These are phyloP conservation scores for Metschnikowia cubensis DNA, from an alignment of 805 yeast genomes.

Conservation along the genomic window DNA sequence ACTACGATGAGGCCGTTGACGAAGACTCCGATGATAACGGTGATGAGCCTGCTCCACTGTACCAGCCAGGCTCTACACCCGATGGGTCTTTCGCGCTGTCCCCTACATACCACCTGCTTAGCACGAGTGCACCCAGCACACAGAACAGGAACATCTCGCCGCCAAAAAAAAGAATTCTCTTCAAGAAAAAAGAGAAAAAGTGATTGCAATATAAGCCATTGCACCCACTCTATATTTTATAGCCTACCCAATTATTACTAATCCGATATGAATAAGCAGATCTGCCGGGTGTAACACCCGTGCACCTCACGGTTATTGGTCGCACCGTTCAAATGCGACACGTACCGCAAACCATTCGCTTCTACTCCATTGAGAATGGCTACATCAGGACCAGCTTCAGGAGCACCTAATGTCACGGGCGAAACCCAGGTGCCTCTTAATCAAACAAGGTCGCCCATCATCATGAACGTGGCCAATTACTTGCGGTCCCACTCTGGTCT, in stretches of 20 bases:
- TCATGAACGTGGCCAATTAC: slow-evolving; percentile 66
- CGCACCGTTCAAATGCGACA: slow-evolving; percentile 4
- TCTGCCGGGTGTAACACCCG: background rate
- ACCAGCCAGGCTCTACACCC: slow-evolving; percentile 6
- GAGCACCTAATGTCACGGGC: slow-evolving; percentile 7
- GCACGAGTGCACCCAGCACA: slow-evolving; percentile 13
- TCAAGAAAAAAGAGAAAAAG: slow-evolving; percentile 10
- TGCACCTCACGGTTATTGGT: background rate
- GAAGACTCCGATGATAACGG: slow-evolving; percentile 29
- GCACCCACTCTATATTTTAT: background rate
- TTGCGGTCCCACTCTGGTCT: slow-evolving; percentile 62
- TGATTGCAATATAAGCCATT: background rate
- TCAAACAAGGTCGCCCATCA: slow-evolving; percentile 44
- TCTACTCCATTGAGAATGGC: slow-evolving; percentile 7
- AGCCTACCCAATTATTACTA: background rate
- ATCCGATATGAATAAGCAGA: background rate
- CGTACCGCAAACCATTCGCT: background rate
- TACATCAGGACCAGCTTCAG: slow-evolving; percentile 8
- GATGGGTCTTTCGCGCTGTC: background rate
- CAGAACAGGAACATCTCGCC: slow-evolving; percentile 4
- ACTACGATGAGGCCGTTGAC: slow-evolving; percentile 38
- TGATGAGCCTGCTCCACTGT: slow-evolving; percentile 21
- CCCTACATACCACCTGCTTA: slow-evolving; percentile 1
- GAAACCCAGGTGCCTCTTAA: slow-evolving; percentile 16
- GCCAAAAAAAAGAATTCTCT: slow-evolving; percentile 8